Percentiles rank a stretch among this genome's conserved stretches.
phyloP scores from a whole-genome alignment of 805 yeast genomes.

The Kregervanrija fluxuum region DNA sequence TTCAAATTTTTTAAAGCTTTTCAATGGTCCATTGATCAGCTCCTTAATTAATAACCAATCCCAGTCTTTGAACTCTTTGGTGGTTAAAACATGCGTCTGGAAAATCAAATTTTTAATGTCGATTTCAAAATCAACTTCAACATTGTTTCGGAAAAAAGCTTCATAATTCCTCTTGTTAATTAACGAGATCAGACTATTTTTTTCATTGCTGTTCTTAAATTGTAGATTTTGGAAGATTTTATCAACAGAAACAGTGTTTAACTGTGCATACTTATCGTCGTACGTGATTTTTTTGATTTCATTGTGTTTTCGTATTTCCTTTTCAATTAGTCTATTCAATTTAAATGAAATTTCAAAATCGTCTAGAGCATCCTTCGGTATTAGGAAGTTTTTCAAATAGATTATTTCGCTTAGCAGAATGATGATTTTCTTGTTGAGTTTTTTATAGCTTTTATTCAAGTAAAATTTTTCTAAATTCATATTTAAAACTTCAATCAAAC shows the following conservation, averaged over 20 bases:
- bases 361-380: constrained; percentile 41
- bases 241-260: background rate
- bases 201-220: no score
- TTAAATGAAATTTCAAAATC: constrained; percentile 19
- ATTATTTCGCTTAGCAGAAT: constrained; percentile 57
- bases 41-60: constrained; percentile 71
- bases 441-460: constrained; percentile 31
- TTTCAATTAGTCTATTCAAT: constrained; percentile 23
- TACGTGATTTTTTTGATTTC: constrained; percentile 9
- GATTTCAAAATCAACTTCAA: constrained; percentile 2
- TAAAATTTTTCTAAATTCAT: constrained; percentile 22
- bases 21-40: constrained; percentile 78
- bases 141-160: no score
- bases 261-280: constrained; percentile 9
- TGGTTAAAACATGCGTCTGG: constrained; percentile 64
- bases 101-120: constrained; percentile 59
- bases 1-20: constrained; percentile 63
- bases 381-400: constrained; percentile 42
- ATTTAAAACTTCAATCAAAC: constrained; percentile 42
- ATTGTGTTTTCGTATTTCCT: constrained; percentile 22
- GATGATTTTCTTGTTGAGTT: constrained; percentile 51
- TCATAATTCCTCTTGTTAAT: no score
- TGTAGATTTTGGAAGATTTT: background rate
- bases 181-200: no score
- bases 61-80: constrained; percentile 82